These are phyloP conservation scores for Nematodospora valgi DNA, from an alignment of 805 yeast genomes.

Conservation along the genomic window DNA sequence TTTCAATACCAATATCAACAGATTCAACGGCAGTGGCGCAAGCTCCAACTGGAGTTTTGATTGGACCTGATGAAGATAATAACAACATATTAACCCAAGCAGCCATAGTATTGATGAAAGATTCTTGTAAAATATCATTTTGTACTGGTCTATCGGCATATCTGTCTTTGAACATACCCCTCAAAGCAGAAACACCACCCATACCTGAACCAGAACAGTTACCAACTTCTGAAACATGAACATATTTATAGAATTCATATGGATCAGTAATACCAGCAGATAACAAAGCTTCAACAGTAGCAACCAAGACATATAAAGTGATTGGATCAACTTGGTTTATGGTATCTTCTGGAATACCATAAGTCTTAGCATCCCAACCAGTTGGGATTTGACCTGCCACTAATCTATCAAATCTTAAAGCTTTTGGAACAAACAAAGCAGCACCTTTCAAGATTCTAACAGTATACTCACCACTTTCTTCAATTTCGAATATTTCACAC, in stretches of 20 bases:
- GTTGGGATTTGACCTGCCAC: constrained; percentile 95
- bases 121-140: constrained; percentile 95
- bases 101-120: constrained; percentile 97
- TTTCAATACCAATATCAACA: constrained; percentile 92
- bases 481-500: constrained; percentile 86
- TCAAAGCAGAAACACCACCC: constrained; percentile 98
- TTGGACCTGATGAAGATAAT: constrained; percentile 96
- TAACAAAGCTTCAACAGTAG: constrained; percentile 92
- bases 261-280: constrained; percentile 97
- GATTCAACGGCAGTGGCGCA: constrained; percentile 99
- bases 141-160: constrained; percentile 91
- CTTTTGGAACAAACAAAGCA: constrained; percentile 85
- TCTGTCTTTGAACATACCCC: constrained; percentile 97
- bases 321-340: constrained; percentile 94
- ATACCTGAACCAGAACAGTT: constrained; percentile 99
- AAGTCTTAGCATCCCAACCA: constrained; percentile 95
- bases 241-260: constrained; percentile 96
- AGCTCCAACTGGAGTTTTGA: constrained; percentile 99
- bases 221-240: constrained; percentile 97
- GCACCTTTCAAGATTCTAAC: constrained; percentile 94
- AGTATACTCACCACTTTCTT: constrained; percentile 88
- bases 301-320: constrained; percentile 86
- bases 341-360: constrained; percentile 93
- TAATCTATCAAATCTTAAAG: constrained; percentile 67
- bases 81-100: constrained; percentile 99